These are phyloP conservation scores for Aureobasidium lini DNA, from an alignment of 2,329 filamentous ascomycete species.

Conservation along the genomic window DNA sequence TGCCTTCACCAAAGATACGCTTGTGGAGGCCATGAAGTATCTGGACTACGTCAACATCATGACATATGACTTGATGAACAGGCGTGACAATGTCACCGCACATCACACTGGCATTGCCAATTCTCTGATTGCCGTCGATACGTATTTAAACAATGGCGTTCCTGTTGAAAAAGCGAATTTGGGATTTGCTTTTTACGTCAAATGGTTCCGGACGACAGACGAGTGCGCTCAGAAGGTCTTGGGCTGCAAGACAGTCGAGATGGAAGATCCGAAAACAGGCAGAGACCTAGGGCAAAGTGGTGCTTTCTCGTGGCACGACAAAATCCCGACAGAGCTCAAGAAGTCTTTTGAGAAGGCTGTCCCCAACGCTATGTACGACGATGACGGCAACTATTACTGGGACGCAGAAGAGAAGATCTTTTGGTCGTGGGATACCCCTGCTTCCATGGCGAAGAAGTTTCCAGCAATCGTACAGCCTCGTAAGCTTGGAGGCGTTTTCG, in stretches of 20 bases:
- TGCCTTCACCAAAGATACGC: constrained; percentile 51
- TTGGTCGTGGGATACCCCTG: constrained; percentile 66
- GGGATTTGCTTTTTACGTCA: constrained; percentile 62
- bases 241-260: constrained; percentile 51
- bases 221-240: constrained; percentile 42
- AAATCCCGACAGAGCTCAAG: constrained; percentile 45
- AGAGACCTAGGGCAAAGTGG: constrained; percentile 25
- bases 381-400: constrained; percentile 59
- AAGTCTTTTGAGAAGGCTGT: constrained; percentile 53
- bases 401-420: constrained; percentile 53
- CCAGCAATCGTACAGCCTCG: constrained; percentile 49
- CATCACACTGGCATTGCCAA: constrained; percentile 58
- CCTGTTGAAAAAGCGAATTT: constrained; percentile 52
- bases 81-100: constrained; percentile 54
- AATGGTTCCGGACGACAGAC: constrained; percentile 54
- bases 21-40: constrained; percentile 50
- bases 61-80: constrained; percentile 66
- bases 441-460: constrained; percentile 56
- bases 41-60: constrained; percentile 66
- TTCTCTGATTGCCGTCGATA: constrained; percentile 48
- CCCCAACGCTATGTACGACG: constrained; percentile 49
- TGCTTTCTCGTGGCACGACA: constrained; percentile 21
- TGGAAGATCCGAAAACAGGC: constrained; percentile 55
- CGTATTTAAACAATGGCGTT: constrained; percentile 53
- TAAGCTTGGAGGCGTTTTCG: constrained; percentile 62